A percentile compares a stretch with the other conserved stretches of the same genome.
Evolutionary conservation across 2,329 filamentous ascomycete species (phyloP).

Genomic region (Alternaria brassicicola): DNA sequence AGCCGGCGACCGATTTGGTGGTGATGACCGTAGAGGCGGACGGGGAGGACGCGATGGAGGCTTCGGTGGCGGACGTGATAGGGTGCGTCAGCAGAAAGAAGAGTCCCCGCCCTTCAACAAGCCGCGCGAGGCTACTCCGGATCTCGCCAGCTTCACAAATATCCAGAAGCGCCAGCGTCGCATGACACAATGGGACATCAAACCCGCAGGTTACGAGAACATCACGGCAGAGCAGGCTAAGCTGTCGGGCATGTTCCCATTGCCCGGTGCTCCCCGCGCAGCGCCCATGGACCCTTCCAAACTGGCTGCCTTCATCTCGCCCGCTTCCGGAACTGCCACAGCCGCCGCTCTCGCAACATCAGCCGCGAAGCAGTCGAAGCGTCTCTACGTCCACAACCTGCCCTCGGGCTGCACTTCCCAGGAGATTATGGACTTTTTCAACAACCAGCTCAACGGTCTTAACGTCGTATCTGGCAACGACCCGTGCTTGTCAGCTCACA

Average conservation of each 20-base stretch:
- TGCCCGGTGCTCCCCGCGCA: constrained; percentile 92
- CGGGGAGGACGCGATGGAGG: constrained; percentile 35
- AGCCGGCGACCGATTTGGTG: constrained; percentile 58
- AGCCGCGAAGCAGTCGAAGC: constrained; percentile 92
- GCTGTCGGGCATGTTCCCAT: constrained; percentile 96
- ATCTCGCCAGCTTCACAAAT: constrained; percentile 84
- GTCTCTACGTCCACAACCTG: constrained; percentile 85
- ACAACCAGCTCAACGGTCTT: constrained; percentile 93
- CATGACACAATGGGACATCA: constrained; percentile 99
- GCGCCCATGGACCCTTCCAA: constrained; percentile 94
- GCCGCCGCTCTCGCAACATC: constrained; percentile 86
- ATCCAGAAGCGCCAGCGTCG: constrained; percentile 87
- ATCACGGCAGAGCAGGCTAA: constrained; percentile 99
- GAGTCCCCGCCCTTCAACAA: constrained; percentile 77
- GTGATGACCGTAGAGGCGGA: constrained; percentile 46
- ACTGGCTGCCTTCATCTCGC: constrained; percentile 93
- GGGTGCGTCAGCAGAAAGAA: constrained; percentile 70
- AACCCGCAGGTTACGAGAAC: constrained; percentile 96
- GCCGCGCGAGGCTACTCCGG: constrained; percentile 93
- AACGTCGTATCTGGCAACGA: constrained; percentile 86
- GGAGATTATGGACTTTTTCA: constrained; percentile 82
- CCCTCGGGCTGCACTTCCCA: constrained; percentile 77
- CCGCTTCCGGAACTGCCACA: constrained; percentile 73
- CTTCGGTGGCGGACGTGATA: constrained; percentile 52
- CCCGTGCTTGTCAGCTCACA: constrained; percentile 81